Base-by-base conservation (phyloP, 2,329 filamentous ascomycete species). In the Xylariales sp. region DNA sequence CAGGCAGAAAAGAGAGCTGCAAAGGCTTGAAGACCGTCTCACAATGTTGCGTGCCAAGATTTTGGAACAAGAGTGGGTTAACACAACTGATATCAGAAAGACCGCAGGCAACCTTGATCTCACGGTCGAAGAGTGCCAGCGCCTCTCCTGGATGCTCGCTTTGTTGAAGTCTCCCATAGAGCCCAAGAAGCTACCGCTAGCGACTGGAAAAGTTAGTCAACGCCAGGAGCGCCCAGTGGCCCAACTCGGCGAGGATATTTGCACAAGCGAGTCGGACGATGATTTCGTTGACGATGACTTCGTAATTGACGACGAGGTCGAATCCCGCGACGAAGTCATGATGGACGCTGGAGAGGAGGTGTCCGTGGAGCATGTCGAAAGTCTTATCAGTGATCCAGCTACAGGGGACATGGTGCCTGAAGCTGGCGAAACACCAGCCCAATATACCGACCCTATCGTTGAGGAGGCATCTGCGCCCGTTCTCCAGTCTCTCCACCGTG, bases 101-200 rank as follows among this genome's bases (percentile, higher is more conserved):
- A 76, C 80, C 51, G 80, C 80, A 36, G 61, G 64, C 9, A 73
- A 65, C 25, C 64, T 95, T 41, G 80, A 91, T 45, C 65, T 69
- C 4, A 88, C 73, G 3, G 62, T 95, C 1, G 73, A 77, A 25
- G 74, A 84, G 41, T 74, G 76, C 36, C 66, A 82, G 52, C 60
- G 76, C 28, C 57, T 71, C 7, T 53, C 56, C 6, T 83, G 76
- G 76, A 56, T 67, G 3, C 64, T 75, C n/a, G n/a, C n/a, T n/a
- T n/a, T n/a, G n/a, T n/a, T n/a, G n/a, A n/a, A n/a, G n/a, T n/a
- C n/a, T n/a, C n/a, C n/a, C n/a, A n/a, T n/a, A n/a, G n/a, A n/a
- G n/a, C n/a, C n/a, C n/a, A n/a, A n/a, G n/a, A n/a, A n/a, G n/a
- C n/a, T n/a, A n/a, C n/a, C n/a, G n/a, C n/a, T n/a, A n/a, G n/a